Base-by-base conservation (phyloP, 257 asterid genomes). In the Avicennia marina region DNA sequence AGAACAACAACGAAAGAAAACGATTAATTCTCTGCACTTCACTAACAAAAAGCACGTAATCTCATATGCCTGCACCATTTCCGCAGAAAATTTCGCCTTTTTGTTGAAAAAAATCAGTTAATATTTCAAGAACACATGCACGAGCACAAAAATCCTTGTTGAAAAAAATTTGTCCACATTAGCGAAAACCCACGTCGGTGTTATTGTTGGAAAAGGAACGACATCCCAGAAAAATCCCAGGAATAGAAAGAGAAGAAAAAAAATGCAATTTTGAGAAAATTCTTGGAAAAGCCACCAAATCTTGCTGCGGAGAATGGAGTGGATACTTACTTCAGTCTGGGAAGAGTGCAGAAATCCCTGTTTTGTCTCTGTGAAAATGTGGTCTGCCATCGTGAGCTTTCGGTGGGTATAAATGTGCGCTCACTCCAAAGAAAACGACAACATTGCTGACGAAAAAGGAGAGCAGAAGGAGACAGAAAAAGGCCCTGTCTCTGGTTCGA, bases 401-500 rank as follows among this genome's bases (percentile, higher is more conserved):
- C n/a, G 68, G 73, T 53, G 68, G 36, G 58, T 27, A 45, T 53
- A 68, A 60, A 60, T 43, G 66, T 6, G 59, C 53, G 32, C 12
- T 56, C 22, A 15, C 56, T 15, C 49, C 20, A 12, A 6, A 47
- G n/a, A 18, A 52, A 60, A 67, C 13, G 63, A 60, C 72, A 32
- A 2, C 57, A 60, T 60, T 53, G 58, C 66, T 66, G 49, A 27
- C 50, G 56, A 55, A 38, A 51, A 18, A 43, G 56, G 19, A 52
- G 61, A 60, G 62, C 9, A 53, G 36, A 67, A 44, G 21, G 67
- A 51, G 58, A 60, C 54, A 18, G 39, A 21, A 56, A 49, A 49
- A 25, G 32, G 27, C 24, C n/a, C 45, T 55, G 68, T 42, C 40
- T 54, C 26, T 64, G 54, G 11, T 27, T 33, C 32, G 3, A 44